Evolutionary conservation across 2,329 filamentous ascomycete species (phyloP).

Genomic region (Neonectria hederae): DNA sequence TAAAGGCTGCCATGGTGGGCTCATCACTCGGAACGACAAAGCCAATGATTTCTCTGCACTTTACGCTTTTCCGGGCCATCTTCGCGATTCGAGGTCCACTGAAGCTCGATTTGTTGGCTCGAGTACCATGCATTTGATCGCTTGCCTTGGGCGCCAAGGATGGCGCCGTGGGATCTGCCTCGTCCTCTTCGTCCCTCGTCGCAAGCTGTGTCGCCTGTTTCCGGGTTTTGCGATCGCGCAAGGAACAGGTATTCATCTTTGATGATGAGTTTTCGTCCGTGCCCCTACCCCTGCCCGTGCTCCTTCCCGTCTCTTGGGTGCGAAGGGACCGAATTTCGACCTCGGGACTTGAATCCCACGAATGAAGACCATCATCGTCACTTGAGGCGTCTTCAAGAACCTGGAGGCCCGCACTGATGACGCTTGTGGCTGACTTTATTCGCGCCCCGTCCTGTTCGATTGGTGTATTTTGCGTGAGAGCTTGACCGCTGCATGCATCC

Average conservation of each 20-base stretch:
- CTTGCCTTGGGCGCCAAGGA: constrained; percentile 3
- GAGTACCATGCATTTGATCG: constrained; percentile 1
- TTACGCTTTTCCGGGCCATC: constrained; percentile 54
- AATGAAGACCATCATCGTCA: background rate
- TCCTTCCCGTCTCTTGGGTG: background rate
- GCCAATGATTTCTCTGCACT: constrained; percentile 59
- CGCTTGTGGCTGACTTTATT: background rate
- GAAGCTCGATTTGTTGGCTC: constrained; percentile 12
- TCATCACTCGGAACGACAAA: constrained; percentile 41
- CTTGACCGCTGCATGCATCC: background rate
- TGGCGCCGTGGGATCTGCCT: constrained; percentile 1
- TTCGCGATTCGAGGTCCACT: constrained; percentile 50
- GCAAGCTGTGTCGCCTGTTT: background rate
- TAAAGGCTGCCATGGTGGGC: constrained; percentile 14
- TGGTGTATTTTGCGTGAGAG: background rate
- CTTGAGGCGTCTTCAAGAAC: background rate
- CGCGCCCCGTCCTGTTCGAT: background rate
- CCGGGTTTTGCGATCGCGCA: background rate
- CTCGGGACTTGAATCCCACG: background rate
- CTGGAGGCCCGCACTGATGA: background rate
- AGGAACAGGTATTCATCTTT: background rate
- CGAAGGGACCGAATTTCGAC: background rate
- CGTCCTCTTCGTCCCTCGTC: constrained; percentile 22
- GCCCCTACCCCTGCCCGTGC: background rate
- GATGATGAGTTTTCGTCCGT: background rate